Percentiles rank a stretch among this genome's conserved stretches.
Evolutionary conservation across 2,329 filamentous ascomycete species (phyloP).

Genomic region (Xylariaceae sp.): DNA sequence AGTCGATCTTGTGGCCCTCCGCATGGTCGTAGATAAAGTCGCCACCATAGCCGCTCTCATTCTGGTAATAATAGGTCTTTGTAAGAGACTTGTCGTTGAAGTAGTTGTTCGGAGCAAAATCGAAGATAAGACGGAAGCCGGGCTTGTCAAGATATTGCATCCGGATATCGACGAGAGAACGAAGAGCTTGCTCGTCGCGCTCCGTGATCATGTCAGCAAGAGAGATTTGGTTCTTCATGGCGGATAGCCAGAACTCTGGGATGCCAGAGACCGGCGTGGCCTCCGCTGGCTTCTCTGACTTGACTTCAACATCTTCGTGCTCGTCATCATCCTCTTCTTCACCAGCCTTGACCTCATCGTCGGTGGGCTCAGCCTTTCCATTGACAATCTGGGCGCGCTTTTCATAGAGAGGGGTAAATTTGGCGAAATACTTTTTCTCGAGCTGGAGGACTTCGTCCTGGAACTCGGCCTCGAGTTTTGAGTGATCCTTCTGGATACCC

Average conservation of each 20-base stretch:
- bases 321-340: slow-evolving; percentile 73
- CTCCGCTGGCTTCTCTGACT: slow-evolving; percentile 50
- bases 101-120: slow-evolving; percentile 90
- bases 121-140: slow-evolving; percentile 96
- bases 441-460: slow-evolving; percentile 97
- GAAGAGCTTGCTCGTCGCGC: slow-evolving; percentile 88
- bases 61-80: slow-evolving; percentile 99
- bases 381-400: slow-evolving; percentile 92
- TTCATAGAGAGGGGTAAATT: slow-evolving; percentile 95
- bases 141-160: slow-evolving; percentile 99
- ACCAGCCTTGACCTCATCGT: slow-evolving; percentile 79
- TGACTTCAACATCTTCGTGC: slow-evolving; percentile 47
- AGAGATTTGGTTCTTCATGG: slow-evolving; percentile 99
- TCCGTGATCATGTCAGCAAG: slow-evolving; percentile 98
- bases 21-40: slow-evolving; percentile 99
- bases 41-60: slow-evolving; percentile 95
- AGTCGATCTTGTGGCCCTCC: slow-evolving; percentile 95
- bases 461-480: slow-evolving; percentile 96
- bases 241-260: slow-evolving; percentile 98
- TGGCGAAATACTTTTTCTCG: slow-evolving; percentile 99
- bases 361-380: slow-evolving; percentile 76
- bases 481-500: slow-evolving; percentile 97
- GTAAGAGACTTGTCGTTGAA: slow-evolving; percentile 96
- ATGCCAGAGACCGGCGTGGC: slow-evolving; percentile 65
- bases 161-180: slow-evolving; percentile 83